phyloP scores from a whole-genome alignment of 192 early-diverging fungal genomes.

The Backusella morwellensis region DNA sequence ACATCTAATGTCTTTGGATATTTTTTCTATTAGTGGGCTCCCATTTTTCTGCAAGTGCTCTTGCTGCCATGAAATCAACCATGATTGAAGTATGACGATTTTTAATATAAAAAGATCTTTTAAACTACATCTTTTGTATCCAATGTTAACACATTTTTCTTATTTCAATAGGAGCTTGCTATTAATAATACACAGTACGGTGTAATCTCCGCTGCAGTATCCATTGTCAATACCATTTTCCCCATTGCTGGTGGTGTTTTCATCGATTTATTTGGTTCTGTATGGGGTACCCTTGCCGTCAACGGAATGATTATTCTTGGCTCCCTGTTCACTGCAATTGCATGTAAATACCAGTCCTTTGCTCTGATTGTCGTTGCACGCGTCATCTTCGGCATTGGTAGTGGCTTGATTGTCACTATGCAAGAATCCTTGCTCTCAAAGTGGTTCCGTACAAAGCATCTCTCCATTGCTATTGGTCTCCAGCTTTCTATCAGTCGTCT shows the following conservation, averaged over 20 bases:
- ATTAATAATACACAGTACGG: conserved; percentile 64
- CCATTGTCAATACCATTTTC: conserved; percentile 58
- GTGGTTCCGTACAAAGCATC: conserved; percentile 69
- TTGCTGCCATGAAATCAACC: conserved; percentile 69
- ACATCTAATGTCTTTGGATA: background rate
- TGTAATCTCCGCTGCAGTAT: conserved; percentile 58
- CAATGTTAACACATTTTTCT: background rate
- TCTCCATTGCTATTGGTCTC: conserved; percentile 68
- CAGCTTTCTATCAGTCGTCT: conserved; percentile 71
- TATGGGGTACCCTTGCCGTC: conserved; percentile 51
- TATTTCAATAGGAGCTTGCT: conserved; percentile 42
- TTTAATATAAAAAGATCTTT: conserved; percentile 1
- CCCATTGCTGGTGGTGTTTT: conserved; percentile 55
- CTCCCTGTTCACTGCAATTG: conserved; percentile 46
- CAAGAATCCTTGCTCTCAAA: conserved; percentile 76
- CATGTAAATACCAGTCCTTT: conserved; percentile 45
- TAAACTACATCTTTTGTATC: background rate
- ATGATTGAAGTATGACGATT: conserved; percentile 57
- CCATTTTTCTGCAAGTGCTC: conserved; percentile 68
- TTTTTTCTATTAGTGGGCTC: conserved; percentile 52
- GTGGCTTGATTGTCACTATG: conserved; percentile 71
- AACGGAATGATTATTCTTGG: conserved; percentile 59
- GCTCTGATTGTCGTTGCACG: conserved; percentile 54
- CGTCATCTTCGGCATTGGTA: conserved; percentile 63
- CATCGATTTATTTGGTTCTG: conserved; percentile 65